Percentiles rank a stretch among this genome's conserved stretches.
phyloP scores from a whole-genome alignment of 345 rosid genomes.

The Camelina laxa region DNA sequence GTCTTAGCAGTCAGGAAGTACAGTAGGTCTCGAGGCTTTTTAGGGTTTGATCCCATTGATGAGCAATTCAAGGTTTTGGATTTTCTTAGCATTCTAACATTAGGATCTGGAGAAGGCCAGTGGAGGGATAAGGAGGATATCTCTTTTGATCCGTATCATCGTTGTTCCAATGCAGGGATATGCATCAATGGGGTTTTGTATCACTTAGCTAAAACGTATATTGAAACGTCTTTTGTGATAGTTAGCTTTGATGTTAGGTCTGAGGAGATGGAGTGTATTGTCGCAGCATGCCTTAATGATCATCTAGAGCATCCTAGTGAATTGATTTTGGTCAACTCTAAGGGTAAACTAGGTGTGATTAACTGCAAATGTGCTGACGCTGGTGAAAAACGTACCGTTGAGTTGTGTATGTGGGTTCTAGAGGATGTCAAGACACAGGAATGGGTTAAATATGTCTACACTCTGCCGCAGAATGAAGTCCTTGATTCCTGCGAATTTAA shows the following conservation, averaged over 20 bases:
- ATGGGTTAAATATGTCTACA: too few relatives aligned
- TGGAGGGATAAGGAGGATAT: not conserved
- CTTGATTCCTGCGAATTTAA: too few relatives aligned
- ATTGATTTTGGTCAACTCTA: conserved; percentile 1
- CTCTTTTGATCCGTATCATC: fast-evolving
- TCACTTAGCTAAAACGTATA: not conserved
- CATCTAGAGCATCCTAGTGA: not conserved
- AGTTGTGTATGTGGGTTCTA: too few relatives aligned
- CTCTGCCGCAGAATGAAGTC: too few relatives aligned
- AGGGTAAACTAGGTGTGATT: not conserved
- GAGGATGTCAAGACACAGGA: too few relatives aligned
- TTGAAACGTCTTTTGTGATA: not conserved
- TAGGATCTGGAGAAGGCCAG: not conserved
- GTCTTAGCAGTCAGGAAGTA: not conserved
- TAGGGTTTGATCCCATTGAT: conserved; percentile 4
- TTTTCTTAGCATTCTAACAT: not conserved
- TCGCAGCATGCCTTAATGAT: not conserved
- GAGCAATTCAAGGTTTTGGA: conserved; percentile 2
- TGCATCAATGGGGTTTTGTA: conserved; percentile 16
- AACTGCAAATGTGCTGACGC: not conserved
- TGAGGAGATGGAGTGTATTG: not conserved
- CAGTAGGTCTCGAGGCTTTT: not conserved
- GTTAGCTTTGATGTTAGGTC: conserved; percentile 1
- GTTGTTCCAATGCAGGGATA: not conserved
- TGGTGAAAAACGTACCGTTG: not conserved